Conservation (phyloP, 2,329 filamentous ascomycete genomes). For the Neoascochyta sp. region DNA sequence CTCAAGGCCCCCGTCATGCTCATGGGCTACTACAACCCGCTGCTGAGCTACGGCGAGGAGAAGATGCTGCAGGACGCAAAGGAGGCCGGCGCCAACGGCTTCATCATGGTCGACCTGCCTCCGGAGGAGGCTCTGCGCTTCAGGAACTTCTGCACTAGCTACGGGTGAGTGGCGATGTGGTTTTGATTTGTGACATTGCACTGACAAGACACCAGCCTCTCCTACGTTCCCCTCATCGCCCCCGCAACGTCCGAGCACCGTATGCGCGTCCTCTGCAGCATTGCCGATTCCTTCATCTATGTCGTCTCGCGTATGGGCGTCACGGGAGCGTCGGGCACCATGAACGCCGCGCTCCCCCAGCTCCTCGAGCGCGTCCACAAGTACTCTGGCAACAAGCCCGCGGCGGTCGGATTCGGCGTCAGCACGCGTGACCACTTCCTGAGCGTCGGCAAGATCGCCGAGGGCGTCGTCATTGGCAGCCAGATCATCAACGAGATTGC, state of each 20-base stretch:
- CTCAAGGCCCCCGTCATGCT: slow-evolving; percentile 79
- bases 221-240: slow-evolving; percentile 95
- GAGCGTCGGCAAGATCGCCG: slow-evolving; percentile 76
- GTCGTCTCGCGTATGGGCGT: slow-evolving; percentile 97
- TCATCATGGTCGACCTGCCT: slow-evolving; percentile 93
- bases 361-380: slow-evolving; percentile 82
- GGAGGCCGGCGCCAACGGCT: slow-evolving; percentile 84
- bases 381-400: slow-evolving; percentile 85
- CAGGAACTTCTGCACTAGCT: slow-evolving; percentile 74
- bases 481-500: slow-evolving; percentile 84
- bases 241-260: slow-evolving; percentile 87
- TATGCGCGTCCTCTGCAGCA: slow-evolving; percentile 93
- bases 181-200: not conserved
- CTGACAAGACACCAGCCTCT: slow-evolving; percentile 57
- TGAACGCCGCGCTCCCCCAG: slow-evolving; percentile 78
- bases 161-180: slow-evolving; percentile 55
- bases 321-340: slow-evolving; percentile 78
- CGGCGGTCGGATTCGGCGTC: slow-evolving; percentile 92
- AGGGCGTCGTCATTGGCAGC: slow-evolving; percentile 94
- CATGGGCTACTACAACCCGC: slow-evolving; percentile 99
- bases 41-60: slow-evolving; percentile 92
- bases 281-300: slow-evolving; percentile 98
- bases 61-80: slow-evolving; percentile 79
- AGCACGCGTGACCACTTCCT: slow-evolving; percentile 93
- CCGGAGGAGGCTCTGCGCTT: slow-evolving; percentile 95